phyloP scores from a whole-genome alignment of 2,329 filamentous ascomycete genomes.

The Penicillium sp. region DNA sequence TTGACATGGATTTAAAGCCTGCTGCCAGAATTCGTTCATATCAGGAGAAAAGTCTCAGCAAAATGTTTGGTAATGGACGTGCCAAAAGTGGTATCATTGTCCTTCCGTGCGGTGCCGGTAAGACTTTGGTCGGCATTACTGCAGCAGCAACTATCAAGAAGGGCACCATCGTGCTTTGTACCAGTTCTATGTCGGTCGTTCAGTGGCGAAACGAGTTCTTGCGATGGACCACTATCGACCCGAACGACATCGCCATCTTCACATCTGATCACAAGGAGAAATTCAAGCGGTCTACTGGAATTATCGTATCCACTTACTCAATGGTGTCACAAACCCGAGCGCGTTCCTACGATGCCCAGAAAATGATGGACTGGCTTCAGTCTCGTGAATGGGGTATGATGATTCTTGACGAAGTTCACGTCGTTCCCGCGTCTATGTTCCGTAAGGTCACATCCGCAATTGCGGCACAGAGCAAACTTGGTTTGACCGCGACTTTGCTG shows the following conservation, averaged over 20 bases:
- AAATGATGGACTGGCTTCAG: slow-evolving; percentile 95
- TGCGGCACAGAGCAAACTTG: slow-evolving; percentile 92
- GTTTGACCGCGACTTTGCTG: slow-evolving; percentile 87
- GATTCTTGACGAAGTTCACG: slow-evolving; percentile 96
- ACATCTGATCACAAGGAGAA: slow-evolving; percentile 86
- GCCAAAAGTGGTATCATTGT: slow-evolving; percentile 98
- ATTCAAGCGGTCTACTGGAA: slow-evolving; percentile 85
- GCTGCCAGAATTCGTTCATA: slow-evolving; percentile 51
- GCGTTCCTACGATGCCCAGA: slow-evolving; percentile 85
- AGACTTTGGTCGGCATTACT: slow-evolving; percentile 97
- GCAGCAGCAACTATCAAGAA: slow-evolving; percentile 98
- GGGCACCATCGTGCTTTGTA: slow-evolving; percentile 90
- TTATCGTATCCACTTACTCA: slow-evolving; percentile 96
- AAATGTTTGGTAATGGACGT: slow-evolving; percentile 98
- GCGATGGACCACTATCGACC: slow-evolving; percentile 98
- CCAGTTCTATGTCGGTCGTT: slow-evolving; percentile 94
- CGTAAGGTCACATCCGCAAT: slow-evolving; percentile 89
- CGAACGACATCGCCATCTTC: slow-evolving; percentile 90
- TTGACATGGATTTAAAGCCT: slow-evolving; percentile 87
- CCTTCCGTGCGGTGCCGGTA: slow-evolving; percentile 91
- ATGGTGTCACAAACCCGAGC: slow-evolving; percentile 95
- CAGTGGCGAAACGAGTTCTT: slow-evolving; percentile 97
- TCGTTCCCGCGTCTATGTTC: slow-evolving; percentile 95
- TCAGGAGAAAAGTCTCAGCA: slow-evolving; percentile 94
- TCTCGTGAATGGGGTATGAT: slow-evolving; percentile 94